Conservation (phyloP, 495 filamentous ascomycete genomes). For the Xanthoparmelia taractica region DNA sequence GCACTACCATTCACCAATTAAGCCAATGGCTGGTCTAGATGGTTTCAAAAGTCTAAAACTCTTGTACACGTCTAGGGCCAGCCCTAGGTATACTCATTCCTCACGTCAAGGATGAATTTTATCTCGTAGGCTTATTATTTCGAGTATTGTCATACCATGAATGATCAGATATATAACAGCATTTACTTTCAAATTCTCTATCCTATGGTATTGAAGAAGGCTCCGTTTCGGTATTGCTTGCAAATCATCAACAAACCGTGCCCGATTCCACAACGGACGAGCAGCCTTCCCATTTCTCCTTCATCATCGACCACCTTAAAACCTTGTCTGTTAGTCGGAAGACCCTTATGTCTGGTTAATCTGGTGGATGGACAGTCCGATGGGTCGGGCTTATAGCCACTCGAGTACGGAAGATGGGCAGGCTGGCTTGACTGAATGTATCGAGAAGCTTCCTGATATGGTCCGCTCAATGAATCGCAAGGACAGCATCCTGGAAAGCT, state of each 20-base stretch:
- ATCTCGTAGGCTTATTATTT: too few species aligned
- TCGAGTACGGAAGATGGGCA: conserved; percentile 60
- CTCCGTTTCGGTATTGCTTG: conserved; percentile 50
- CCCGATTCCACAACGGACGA: conserved; percentile 57
- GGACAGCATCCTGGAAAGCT: neutral
- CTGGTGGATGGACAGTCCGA: conserved; percentile 47
- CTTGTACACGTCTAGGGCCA: too few species aligned
- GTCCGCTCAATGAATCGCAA: neutral
- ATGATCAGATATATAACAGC: conserved; percentile 62
- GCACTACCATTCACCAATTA: too few species aligned
- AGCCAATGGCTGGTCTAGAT: too few species aligned
- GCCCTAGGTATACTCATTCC: too few species aligned
- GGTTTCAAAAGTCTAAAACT: too few species aligned
- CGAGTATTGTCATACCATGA: too few species aligned
- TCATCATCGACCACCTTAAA: conserved; percentile 46
- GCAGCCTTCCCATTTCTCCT: conserved; percentile 55
- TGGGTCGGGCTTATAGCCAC: conserved; percentile 45
- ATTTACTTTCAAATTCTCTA: conserved; percentile 50
- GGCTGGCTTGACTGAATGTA: conserved; percentile 48
- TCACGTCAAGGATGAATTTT: too few species aligned
- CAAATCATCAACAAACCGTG: conserved; percentile 57
- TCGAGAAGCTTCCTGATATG: conserved; percentile 42
- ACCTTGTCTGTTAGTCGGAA: conserved; percentile 36
- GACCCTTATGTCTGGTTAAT: conserved; percentile 37
- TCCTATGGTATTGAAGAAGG: conserved; percentile 59